Evolutionary conservation across 306 rosid species (phyloP).

Genomic region (Cucurbita maxima): DNA sequence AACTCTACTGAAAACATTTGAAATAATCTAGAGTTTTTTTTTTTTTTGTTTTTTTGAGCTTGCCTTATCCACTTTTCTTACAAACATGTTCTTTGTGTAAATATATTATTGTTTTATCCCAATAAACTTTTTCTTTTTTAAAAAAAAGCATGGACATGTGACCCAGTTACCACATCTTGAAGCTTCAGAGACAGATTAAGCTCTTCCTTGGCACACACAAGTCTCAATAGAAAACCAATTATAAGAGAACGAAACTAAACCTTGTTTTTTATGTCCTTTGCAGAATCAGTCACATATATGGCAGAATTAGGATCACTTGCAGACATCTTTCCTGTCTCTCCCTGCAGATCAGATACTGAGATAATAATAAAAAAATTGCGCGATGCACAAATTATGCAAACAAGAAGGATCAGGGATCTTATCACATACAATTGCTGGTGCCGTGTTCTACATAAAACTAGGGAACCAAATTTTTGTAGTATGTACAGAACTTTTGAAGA

Average conservation of each 20-base stretch:
- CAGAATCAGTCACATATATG: conserved; percentile 88
- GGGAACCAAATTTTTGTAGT: background rate
- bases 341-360: conserved; percentile 31
- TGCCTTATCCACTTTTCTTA: background rate
- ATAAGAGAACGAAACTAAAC: conserved; percentile 16
- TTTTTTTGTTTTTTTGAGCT: background rate
- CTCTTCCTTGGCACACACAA: background rate
- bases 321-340: conserved; percentile 92
- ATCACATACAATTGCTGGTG: no score
- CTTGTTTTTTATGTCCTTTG: conserved; percentile 73
- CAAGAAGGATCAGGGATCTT: no score
- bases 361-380: background rate
- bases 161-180: background rate
- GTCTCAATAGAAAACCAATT: background rate
- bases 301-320: conserved; percentile 98
- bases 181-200: background rate
- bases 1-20: background rate
- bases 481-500: background rate
- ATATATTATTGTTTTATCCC: background rate
- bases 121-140: no score
- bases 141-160: background rate
- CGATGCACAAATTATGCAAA: background rate
- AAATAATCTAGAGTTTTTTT: background rate
- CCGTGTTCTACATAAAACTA: background rate
- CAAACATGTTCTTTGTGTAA: background rate